Evolutionary conservation across 768 basidiomycete species (phyloP).

Genomic region (Calocera cornea): DNA sequence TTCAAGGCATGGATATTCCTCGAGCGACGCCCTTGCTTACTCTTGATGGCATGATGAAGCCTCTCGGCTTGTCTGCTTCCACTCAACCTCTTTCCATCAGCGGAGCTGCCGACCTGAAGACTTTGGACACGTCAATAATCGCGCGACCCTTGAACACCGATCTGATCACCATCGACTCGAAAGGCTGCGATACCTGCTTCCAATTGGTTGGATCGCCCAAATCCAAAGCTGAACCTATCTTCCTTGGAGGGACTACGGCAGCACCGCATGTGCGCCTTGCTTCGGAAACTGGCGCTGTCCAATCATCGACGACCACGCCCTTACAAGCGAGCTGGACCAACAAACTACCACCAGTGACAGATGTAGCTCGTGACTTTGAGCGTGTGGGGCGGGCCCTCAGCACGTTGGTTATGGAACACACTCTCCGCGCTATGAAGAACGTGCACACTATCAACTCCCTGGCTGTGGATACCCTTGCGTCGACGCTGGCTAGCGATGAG

Average conservation of each 20-base stretch:
- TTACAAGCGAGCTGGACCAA: background rate
- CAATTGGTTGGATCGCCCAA: background rate
- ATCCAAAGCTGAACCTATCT: background rate
- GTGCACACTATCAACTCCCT: background rate
- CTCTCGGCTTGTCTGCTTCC: background rate
- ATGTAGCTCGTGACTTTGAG: background rate
- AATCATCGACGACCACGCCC: background rate
- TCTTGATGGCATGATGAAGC: background rate
- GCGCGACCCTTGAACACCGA: background rate
- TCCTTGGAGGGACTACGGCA: background rate
- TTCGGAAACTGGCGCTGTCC: background rate
- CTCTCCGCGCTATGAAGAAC: background rate
- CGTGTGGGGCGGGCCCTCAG: background rate
- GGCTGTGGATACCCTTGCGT: background rate
- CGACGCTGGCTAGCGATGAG: background rate
- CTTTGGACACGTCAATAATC: background rate
- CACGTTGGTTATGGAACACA: background rate
- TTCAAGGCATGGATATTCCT: background rate
- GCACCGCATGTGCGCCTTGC: background rate
- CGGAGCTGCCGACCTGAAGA: background rate
- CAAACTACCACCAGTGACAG: background rate
- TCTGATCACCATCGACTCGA: background rate
- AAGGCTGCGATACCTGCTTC: background rate
- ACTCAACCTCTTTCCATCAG: background rate
- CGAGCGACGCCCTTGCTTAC: background rate